Base-by-base conservation (phyloP, 1,139 yeast genomes). In the Trichomonascaceae sp. region DNA sequence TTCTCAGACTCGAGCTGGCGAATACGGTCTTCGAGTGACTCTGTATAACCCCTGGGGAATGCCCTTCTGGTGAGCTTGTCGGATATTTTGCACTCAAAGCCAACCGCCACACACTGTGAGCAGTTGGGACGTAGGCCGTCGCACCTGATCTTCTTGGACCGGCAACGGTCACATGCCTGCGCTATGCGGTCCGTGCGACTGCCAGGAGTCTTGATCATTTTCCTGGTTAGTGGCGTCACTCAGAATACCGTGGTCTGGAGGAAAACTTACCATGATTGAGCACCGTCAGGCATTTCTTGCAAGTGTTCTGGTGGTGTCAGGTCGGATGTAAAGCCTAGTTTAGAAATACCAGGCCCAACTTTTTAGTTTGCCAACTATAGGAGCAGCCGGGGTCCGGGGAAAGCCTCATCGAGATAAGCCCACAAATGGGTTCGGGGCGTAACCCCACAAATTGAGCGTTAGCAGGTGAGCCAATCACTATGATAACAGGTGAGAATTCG, bases 91-190 rank as follows among this genome's bases (percentile, higher is more conserved):
- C 89, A 78, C 39, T 77, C 85, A 46, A 78, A 71, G 2, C 77
- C 79, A 13, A 76, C 78, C 33, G 70, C 64, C 16, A 65, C 65
- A 54, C 89, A 78, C 47, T 76, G 79, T 15, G 70, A 64, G 51
- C 89, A 78, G 42, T 47, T 45, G 1, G 76, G 76, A 26, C 68
- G 64, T 48, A 62, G 65, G n/a, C 81, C 81, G 44, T 76, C 82
- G 57, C 85, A 76, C 39, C 74, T 68, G 26, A 76, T 73, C 44
- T 81, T 81, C 52, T 81, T 81, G 30, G 85, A 79, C 34, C 93
- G 61, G 49, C 94, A 81, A 35, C 94, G 56, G 51, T 82, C 93
- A 56, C 93, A 82, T 0, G 93, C 93, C 48, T 81, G 93, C 0
- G 92, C 85, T 14, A 75, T 73, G 39, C 85, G 57, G 37, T 69